Base-by-base conservation (phyloP, 768 basidiomycete genomes). In the Phlebiopsis flavidoalba region DNA sequence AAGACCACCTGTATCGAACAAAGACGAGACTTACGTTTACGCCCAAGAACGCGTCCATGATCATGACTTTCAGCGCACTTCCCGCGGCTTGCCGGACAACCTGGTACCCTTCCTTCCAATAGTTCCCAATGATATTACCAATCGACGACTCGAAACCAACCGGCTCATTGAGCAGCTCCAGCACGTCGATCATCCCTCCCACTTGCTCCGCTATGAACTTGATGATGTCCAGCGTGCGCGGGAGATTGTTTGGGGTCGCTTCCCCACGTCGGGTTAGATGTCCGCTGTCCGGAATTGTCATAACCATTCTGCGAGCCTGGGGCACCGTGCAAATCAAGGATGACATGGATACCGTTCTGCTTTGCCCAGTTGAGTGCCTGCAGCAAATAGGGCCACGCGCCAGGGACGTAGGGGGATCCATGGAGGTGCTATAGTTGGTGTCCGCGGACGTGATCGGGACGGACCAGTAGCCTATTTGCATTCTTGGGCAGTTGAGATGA, bases 391-490 rank as follows among this genome's bases (percentile, higher is more conserved):
- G 85, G 78, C 73, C 87, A 89, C 33, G 87, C 87, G 8, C 88
- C 88, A 0, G 83, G 70, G 50, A 80, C 76, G 68, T 83, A 88
- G 0, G 87, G 87, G 87, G 87, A 1, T 74, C 68, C 14, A 78
- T 75, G 17, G 79, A 80, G 3, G 79, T 78, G 35, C 62, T 64
- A 53, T 53, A 65, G 53, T 78, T 77, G 6, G 84, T 86, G 63
- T 83, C 80, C 14, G 78, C 71, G 35, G 83, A 74, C 3, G 81
- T 81, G 36, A 86, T 72, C 0, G 88, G 88, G n/a, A 89, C 80
- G n/a, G 87, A 86, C 88, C 88, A 91, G 69, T 85, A 91, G 8
- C 87, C 88, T 6, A 89, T 61, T 5, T 88, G 88, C 66, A 91
- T 86, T 33, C 88, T 88, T 47, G 3, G 14, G 36, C n/a, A 40